Base-by-base conservation (phyloP, 805 yeast genomes). In the Lipomyces japonicus region DNA sequence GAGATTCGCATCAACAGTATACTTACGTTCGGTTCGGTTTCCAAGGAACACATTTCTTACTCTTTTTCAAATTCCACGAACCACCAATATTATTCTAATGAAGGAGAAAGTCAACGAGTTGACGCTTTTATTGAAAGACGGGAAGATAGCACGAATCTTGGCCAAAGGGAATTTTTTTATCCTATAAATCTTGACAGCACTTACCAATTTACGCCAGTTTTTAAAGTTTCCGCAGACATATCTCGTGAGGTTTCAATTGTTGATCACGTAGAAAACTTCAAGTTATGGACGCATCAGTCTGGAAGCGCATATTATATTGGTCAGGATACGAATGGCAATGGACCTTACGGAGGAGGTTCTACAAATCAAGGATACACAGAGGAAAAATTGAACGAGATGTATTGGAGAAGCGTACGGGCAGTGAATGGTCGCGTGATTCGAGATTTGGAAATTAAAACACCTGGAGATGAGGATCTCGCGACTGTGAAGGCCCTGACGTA, bases 281-380 rank as follows among this genome's bases (percentile, higher is more conserved):
- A 14, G 21, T 42, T 53, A 10, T 42, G 52, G 52, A 53, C 58
- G n/a, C 46, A 44, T 19, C 58, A 53, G 30, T 31, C 58, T 12
- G 58, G 58, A 2, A 30, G 19, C 19, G 46, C 55, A 7, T 53
- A 51, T 42, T 53, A 53, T 31, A 34, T 46, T 24, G 48, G 42
- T 4, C 43, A 23, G n/a, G 53, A 53, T 28, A 30, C 41, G 3
- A 24, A 50, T 4, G 53, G 54, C 2, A 37, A 51, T 26, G 58
- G 58, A 7, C 58, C 58, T 2, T 53, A 36, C 21, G 58, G 55
- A 19, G 58, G 58, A 22, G 58, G 58, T 28, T 37, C 47, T 3
- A 53, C 58, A 21, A 51, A 51, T 30, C 58, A 53, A 24, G 51
- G 44, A 2, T 51, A 30, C 21, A 24, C 45, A n/a, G 31, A 30